Evolutionary conservation across 1,139 yeast species (phyloP).

Genomic region (Blastobotrys petasosporus): DNA sequence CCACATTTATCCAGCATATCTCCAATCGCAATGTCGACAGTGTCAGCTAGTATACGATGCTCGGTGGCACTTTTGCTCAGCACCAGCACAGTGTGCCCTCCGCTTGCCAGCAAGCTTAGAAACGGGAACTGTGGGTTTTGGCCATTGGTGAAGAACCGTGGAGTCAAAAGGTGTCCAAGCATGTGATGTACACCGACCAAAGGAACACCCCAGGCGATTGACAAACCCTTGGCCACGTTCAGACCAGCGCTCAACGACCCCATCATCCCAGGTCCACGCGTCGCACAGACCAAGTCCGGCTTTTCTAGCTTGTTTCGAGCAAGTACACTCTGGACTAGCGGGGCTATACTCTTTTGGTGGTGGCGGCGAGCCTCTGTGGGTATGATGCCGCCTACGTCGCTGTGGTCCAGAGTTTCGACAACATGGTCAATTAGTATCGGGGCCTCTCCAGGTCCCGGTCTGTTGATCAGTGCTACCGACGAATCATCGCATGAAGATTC

Average conservation of each 20-base stretch:
- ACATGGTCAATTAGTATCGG: constrained; percentile 55
- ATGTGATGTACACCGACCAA: constrained; percentile 91
- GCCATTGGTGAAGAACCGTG: constrained; percentile 46
- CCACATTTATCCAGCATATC: constrained; percentile 94
- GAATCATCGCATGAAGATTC: constrained; percentile 97
- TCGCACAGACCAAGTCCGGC: constrained; percentile 80
- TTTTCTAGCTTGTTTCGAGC: constrained; percentile 31
- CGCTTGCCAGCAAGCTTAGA: constrained; percentile 74
- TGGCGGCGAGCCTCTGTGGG: constrained; percentile 83
- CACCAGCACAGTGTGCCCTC: constrained; percentile 93
- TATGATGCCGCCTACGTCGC: constrained; percentile 71
- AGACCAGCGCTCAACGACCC: constrained; percentile 81
- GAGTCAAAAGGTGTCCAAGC: constrained; percentile 82
- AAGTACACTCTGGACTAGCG: constrained; percentile 39
- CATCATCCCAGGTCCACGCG: constrained; percentile 97
- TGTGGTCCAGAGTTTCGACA: constrained; percentile 63
- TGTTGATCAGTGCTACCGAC: constrained; percentile 71
- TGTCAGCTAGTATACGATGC: constrained; percentile 70
- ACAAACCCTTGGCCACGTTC: constrained; percentile 78
- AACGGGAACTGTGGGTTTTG: constrained; percentile 62
- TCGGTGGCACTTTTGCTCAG: constrained; percentile 51
- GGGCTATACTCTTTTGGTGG: constrained; percentile 57
- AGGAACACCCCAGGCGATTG: constrained; percentile 72
- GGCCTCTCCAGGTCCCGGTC: constrained; percentile 34
- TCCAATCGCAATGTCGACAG: constrained; percentile 87